Evolutionary conservation across 257 asterid genomes (phyloP), one percentile per base, ranked within the genome.

Genomic region (Solanum sitiens): DNA sequence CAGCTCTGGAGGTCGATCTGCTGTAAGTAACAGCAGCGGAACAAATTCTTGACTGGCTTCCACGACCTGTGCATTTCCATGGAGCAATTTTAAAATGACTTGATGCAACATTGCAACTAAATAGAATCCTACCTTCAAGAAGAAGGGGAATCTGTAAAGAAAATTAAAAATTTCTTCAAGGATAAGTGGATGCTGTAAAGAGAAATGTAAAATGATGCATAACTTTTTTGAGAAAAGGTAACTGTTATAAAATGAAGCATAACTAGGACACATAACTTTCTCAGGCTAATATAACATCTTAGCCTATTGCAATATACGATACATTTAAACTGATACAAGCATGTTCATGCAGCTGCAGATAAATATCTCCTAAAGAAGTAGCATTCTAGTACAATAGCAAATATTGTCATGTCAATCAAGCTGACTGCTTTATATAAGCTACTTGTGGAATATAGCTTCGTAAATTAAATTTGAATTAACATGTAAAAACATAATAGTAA

Each of bases 1-100:
- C 84, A 97, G 92, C 92, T 97, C 99, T 0, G 98, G 95, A 89
- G 99, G 99, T 77, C 99, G 99, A 83, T 97, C 99, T 65, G 99
- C 99, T 20, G 99, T 93, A 65, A 97, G 99, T 87, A 96, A 89
- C 82, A 97, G 86, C 90, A 97, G 90, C 11, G 99, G 99, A 45
- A 96, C 93, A 92, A 95, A 97, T 88, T 92, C 95, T 92, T 97
- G 98, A 90, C 99, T 94, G 53, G 99, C 99, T 93, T 96, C 99
- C 83, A 97, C 99, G 83, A 97, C 98, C 99, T 97, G 88, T 87
- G 87, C 44, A 89, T 88, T 59, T 73, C 75, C 67, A 76, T 71
- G 32, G 77, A 86, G 65, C 67, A 50, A 45, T 72, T 86, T 61
- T 68, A 39, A 25, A 71, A 86, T 2, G 37, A 73, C 84, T 73